Conservation (phyloP, 2,329 filamentous ascomycete genomes). For the Sarocladiaceae sp. region DNA sequence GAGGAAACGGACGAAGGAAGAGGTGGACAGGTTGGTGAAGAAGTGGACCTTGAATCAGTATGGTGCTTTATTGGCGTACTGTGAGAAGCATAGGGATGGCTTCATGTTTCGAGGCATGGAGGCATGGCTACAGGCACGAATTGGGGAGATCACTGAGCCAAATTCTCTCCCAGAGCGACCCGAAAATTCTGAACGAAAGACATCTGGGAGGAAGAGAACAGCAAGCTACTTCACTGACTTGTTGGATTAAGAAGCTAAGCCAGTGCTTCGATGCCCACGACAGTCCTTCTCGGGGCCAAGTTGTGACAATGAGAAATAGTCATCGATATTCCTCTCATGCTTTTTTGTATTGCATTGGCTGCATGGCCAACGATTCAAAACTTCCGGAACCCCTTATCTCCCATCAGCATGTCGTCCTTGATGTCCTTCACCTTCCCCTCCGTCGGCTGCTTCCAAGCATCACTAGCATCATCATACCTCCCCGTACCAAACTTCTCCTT, state of each 20-base stretch:
- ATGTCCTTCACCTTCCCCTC: constrained; percentile 6
- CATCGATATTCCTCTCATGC: too few species aligned
- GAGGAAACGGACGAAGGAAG: not conserved
- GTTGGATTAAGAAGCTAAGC: too few species aligned
- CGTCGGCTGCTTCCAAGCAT: constrained; percentile 1
- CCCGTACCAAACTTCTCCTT: not conserved
- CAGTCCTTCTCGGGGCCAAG: too few species aligned
- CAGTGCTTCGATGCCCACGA: too few species aligned
- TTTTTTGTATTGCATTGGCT: too few species aligned
- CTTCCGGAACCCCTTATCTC: not conserved
- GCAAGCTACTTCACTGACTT: not conserved
- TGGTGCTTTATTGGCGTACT: constrained; percentile 35
- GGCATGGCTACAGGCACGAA: constrained; percentile 35
- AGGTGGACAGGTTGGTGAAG: constrained; percentile 8
- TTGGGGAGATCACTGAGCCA: constrained; percentile 10
- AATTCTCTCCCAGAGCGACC: too few species aligned
- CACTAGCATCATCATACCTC: not conserved
- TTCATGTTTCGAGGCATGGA: constrained; percentile 42
- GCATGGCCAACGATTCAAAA: too few species aligned
- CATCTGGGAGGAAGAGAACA: too few species aligned
- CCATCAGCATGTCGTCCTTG: not conserved
- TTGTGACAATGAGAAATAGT: too few species aligned
- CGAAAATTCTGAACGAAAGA: too few species aligned
- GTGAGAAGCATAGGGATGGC: constrained; percentile 31
- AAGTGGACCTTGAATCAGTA: constrained; percentile 30